Base-by-base conservation (phyloP, 2,329 filamentous ascomycete genomes). In the Ophiobolus disseminans region DNA sequence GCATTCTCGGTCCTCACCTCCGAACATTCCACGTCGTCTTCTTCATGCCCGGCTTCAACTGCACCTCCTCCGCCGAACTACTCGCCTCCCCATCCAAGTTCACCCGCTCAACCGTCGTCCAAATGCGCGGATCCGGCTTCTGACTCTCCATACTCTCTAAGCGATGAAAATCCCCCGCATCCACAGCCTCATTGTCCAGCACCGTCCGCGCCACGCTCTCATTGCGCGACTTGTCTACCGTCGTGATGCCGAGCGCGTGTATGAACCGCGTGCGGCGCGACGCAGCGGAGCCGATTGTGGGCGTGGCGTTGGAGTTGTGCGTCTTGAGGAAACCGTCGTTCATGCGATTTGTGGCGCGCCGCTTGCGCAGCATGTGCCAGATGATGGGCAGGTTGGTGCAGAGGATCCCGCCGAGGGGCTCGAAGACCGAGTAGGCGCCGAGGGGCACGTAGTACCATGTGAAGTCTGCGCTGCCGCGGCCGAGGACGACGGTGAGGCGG, bases 321-420 rank as follows among this genome's bases (percentile, higher is more conserved):
- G 52, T 5, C 53, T 48, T 57, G 58, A 63, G 40, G 60, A 61
- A 25, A 39, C 37, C 8, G 53, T 21, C 19, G 13, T n/a, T 56
- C 25, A 51, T 55, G 16, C 57, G 53, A 2, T 59, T 55, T 3
- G 55, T 23, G 3, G 51, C 49, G 21, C 43, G 49, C 21, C 48
- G 55, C 39, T 69, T 70, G 17, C 67, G 63, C 44, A 58, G 55
- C 65, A 70, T 69, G 50, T 70, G 67, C 62, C 64, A 70, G 13
- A 70, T 63, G 7, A 70, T 68, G 7, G 68, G 68, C 1, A 72
- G 50, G 45, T 72, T 70, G 21, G 63, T 70, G 52, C 65, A 68
- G 26, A 72, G 57, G 26, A 72, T 68, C 30, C 66, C 65, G 19
- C 68, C 68, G 23, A 72, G 61, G 7, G 67, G 68, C 45, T 70